phyloP scores from a whole-genome alignment of 441 rosid species.

The Aquilaria agallochum region DNA sequence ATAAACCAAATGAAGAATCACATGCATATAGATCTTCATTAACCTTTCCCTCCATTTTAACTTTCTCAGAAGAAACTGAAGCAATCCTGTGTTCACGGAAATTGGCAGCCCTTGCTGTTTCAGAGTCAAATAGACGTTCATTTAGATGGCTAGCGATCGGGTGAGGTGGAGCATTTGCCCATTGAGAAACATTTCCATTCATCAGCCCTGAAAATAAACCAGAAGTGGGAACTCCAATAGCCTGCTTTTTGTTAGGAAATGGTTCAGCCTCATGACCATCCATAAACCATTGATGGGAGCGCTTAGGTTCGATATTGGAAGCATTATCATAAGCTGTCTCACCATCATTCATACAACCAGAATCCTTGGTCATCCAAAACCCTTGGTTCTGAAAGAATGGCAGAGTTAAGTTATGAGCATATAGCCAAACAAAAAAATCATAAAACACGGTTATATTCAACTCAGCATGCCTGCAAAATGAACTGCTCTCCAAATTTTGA shows the following conservation, averaged over 20 bases:
- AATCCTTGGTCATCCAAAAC: conserved; percentile 49
- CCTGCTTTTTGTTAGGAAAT: conserved; percentile 60
- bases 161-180: conserved; percentile 48
- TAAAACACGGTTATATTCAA: too few relatives aligned
- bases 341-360: conserved; percentile 33
- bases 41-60: conserved; percentile 35
- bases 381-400: conserved; percentile 56
- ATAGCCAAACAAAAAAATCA: too few relatives aligned
- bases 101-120: conserved; percentile 31
- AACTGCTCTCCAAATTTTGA: too few relatives aligned
- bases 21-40: conserved; percentile 34
- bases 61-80: conserved; percentile 33
- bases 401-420: background rate
- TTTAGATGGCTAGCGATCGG: conserved; percentile 37
- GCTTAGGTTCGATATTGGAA: conserved; percentile 46
- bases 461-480: too few relatives aligned
- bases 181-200: conserved; percentile 37
- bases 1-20: conserved; percentile 50
- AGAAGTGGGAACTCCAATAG: conserved; percentile 33
- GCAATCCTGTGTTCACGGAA: conserved; percentile 37
- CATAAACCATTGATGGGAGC: conserved; percentile 61
- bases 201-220: conserved; percentile 36
- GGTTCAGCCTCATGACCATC: conserved; percentile 47
- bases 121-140: conserved; percentile 44
- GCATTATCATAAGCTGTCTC: conserved; percentile 46